Evolutionary conservation across 768 basidiomycete genomes (phyloP), one percentile per base, ranked within the genome.

Genomic region (Paxillus ammoniavirescens): DNA sequence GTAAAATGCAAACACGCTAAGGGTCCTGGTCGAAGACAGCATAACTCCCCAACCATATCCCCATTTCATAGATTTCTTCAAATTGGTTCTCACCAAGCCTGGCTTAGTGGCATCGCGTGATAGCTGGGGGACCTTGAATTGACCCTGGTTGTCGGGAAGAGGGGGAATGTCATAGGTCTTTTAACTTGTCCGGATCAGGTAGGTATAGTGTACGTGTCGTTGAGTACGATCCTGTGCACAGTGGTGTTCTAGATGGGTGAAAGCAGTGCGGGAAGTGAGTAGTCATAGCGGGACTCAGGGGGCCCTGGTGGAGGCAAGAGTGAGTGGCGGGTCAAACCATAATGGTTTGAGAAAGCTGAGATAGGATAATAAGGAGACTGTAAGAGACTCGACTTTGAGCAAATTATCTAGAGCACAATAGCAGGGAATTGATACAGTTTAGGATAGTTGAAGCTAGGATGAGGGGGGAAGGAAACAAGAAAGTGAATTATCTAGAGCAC

Each of bases 1-100:
- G 94, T 49, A 99, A 83, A 62, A 99, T 96, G 66, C 93, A 96
- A 26, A 98, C 95, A 57, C 97, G 89, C 71, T 99, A 92, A 23
- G 96, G 96, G 71, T 98, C 97, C 74, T 96, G 93, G 73, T 98
- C 97, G 65, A 98, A 97, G 40, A 99, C 94, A 13, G 95, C 96
- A 79, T 26, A 38, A 81, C 48, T 1, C 85, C 85, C 82, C 84
- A 85, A 37, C 86, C 85, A 66, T 86, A 88, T n/a, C 86, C 87
- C 78, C 80, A 84, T 64, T 74, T 82, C 10, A 72, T 68, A 3
- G 77, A 77, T 56, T 78, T 81, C 67, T 82, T 85, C 17, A 82
- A 81, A 30, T 84, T 82, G 0, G 76, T 76, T 38, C 69, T 58
- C 69, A 81, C 78, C 5, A 84, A 79, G 61, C 77, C 82, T 2